Evolutionary conservation across 179 eudicot species (phyloP).

Genomic region (Drosera spatulata): DNA sequence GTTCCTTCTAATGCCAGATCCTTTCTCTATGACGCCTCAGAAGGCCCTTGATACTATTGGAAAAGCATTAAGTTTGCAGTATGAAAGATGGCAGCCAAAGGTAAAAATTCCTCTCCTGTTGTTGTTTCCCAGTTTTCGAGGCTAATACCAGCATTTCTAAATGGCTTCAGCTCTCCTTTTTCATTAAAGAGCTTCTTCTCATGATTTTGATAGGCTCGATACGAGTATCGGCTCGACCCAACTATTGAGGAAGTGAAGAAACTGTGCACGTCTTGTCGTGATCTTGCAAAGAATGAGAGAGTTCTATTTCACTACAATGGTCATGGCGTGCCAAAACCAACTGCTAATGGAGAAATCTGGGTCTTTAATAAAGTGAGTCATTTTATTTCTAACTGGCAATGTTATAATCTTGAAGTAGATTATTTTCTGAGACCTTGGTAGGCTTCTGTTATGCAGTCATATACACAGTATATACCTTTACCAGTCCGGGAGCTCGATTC

Average conservation of each 20-base stretch:
- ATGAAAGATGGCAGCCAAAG: conserved; percentile 99
- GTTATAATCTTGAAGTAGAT: conserved; percentile 4
- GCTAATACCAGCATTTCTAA: too few species aligned
- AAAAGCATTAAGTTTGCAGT: conserved; percentile 67
- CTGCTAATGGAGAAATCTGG: conserved; percentile 96
- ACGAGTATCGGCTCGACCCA: conserved; percentile 78
- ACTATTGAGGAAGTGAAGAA: conserved; percentile 94
- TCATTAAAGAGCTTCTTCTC: neutral
- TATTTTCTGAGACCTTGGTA: conserved; percentile 1
- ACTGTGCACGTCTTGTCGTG: conserved; percentile 82
- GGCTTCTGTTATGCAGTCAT: conserved; percentile 46
- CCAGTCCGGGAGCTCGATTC: conserved; percentile 88
- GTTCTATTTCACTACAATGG: conserved; percentile 98
- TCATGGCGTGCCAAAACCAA: conserved; percentile 98
- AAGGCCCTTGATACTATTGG: conserved; percentile 97
- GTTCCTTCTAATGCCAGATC: conserved; percentile 44
- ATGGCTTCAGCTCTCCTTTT: too few species aligned
- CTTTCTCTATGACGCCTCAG: conserved; percentile 88
- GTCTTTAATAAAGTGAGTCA: conserved; percentile 78
- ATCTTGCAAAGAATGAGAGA: conserved; percentile 82
- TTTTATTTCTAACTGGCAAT: neutral
- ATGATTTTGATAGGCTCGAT: conserved; percentile 56
- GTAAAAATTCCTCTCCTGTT: conserved; percentile 18
- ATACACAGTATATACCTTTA: conserved; percentile 93
- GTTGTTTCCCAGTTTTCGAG: too few species aligned